A percentile compares a stretch with the other conserved stretches of the same genome.
Evolutionary conservation across 176 grass and related monocot species (phyloP).

Genomic region (Microstegium vimineum): DNA sequence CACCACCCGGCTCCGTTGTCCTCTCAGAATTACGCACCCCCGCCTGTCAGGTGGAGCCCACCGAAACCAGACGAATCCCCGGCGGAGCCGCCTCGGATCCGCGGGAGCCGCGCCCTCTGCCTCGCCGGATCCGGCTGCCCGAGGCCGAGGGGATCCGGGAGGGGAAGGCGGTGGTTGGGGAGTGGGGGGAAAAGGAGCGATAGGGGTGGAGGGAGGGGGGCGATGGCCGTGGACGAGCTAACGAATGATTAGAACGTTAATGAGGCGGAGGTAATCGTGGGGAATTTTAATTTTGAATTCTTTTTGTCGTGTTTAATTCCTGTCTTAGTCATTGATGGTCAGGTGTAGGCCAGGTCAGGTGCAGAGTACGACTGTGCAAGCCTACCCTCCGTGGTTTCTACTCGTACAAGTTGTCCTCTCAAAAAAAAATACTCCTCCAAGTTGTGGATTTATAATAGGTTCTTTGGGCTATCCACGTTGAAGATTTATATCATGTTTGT

Average conservation of each 20-base stretch:
- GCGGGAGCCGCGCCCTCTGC: slow-evolving; percentile 12
- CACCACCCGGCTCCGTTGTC: not conserved
- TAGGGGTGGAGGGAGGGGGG: not conserved
- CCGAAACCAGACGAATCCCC: not conserved
- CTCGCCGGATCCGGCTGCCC: slow-evolving; percentile 30
- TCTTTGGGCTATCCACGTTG: too few species aligned
- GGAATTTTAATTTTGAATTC: not conserved
- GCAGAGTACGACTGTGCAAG: too few species aligned
- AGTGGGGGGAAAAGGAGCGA: not conserved
- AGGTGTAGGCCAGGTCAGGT: not conserved
- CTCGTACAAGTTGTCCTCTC: too few species aligned
- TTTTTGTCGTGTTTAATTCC: not conserved
- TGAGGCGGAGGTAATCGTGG: slow-evolving; percentile 12
- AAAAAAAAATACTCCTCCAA: too few species aligned
- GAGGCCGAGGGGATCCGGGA: slow-evolving; percentile 35
- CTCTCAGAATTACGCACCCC: slow-evolving; percentile 8
- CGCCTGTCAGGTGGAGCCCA: not conserved
- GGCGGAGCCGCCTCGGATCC: slow-evolving; percentile 17
- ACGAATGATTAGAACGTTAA: slow-evolving; percentile 41
- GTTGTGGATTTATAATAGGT: too few species aligned
- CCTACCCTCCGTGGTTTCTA: too few species aligned
- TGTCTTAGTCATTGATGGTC: not conserved
- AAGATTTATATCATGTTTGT: too few species aligned
- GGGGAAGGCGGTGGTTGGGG: not conserved
- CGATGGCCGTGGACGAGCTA: slow-evolving; percentile 31